Base-by-base conservation (phyloP, 257 asterid genomes). In the Hygrophila difformis region DNA sequence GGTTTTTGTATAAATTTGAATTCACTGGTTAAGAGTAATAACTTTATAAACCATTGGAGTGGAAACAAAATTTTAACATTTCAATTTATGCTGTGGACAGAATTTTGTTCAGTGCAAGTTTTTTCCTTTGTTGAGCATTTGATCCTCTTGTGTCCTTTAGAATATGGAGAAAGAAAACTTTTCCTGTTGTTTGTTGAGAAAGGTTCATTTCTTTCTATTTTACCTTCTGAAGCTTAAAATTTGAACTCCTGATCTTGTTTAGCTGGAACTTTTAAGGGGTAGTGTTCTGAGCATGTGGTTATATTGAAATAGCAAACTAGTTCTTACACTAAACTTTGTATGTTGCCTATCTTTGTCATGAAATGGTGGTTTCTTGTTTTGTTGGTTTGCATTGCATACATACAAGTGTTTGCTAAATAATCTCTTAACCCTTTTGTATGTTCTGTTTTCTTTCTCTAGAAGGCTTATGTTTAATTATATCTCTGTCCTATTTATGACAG, bases 401-500 rank as follows among this genome's bases (percentile, higher is more conserved):
- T 31, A 15, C 13, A 11, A 24, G 33, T 47, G 9, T 40, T 28
- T 20, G 17, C 26, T 44, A 12, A 22, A 24, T 49, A 14, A 35
- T 15, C 38, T 49, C 6, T 11, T 33, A 3, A 5, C 8, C 5
- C 39, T 12, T 18, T 37, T 42, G 13, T 29, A 26, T 43, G n/a
- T n/a, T n/a, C 21, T 38, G 23, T 37, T 44, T 47, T 15, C 6
- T 47, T 31, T 26, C 12, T 12, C 17, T 26, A 8, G 8, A 13
- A 66, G 43, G 28, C 39, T 18, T 2, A 29, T 45, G 22, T 38
- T 39, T 23, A 12, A 39, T 51, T 19, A 42, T 26, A 3, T n/a
- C 11, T 15, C 21, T 56, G 20, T 22, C 39, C 26, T 47, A 52
- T 56, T 63, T 52, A 36, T 55, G 57, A 49, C 74, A 78, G 93